Percentiles rank a stretch among this genome's conserved stretches.
Conservation (phyloP, 495 filamentous ascomycete species). For the Neurospora sp. region DNA sequence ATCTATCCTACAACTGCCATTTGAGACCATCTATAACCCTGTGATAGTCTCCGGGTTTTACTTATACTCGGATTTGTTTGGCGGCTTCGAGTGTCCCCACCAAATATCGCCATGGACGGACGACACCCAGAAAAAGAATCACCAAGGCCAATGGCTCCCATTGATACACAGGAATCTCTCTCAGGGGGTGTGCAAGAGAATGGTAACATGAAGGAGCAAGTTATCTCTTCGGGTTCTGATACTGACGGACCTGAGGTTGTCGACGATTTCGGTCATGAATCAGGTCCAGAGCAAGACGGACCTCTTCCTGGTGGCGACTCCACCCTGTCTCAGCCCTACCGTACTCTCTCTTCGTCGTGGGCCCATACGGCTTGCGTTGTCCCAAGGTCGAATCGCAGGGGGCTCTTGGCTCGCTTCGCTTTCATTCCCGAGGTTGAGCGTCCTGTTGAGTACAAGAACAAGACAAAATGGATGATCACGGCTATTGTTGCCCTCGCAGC, state of each 20-base stretch:
- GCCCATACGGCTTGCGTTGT: conserved; percentile 40
- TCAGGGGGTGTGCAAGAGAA: not conserved
- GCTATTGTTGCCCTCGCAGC: conserved; percentile 67
- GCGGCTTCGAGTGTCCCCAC: not conserved
- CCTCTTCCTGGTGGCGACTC: not conserved
- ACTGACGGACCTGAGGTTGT: not conserved
- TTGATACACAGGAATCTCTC: not conserved
- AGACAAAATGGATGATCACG: conserved; percentile 80
- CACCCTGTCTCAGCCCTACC: conserved; percentile 13
- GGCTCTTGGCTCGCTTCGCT: conserved; percentile 61
- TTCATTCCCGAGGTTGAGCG: conserved; percentile 75
- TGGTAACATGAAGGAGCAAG: not conserved
- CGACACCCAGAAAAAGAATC: not conserved
- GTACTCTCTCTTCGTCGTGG: conserved; percentile 27
- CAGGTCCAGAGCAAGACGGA: not conserved
- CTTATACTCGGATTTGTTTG: not conserved
- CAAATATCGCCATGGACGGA: not conserved
- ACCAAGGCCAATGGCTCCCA: not conserved
- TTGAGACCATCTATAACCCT: not conserved
- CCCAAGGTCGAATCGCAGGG: conserved; percentile 58
- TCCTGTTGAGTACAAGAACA: conserved; percentile 59
- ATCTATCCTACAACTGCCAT: not conserved
- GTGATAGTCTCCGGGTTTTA: not conserved
- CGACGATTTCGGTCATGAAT: not conserved
- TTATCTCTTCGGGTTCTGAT: not conserved